phyloP scores from a whole-genome alignment of 2,329 filamentous ascomycete genomes.

The Exophiala alcalophila region DNA sequence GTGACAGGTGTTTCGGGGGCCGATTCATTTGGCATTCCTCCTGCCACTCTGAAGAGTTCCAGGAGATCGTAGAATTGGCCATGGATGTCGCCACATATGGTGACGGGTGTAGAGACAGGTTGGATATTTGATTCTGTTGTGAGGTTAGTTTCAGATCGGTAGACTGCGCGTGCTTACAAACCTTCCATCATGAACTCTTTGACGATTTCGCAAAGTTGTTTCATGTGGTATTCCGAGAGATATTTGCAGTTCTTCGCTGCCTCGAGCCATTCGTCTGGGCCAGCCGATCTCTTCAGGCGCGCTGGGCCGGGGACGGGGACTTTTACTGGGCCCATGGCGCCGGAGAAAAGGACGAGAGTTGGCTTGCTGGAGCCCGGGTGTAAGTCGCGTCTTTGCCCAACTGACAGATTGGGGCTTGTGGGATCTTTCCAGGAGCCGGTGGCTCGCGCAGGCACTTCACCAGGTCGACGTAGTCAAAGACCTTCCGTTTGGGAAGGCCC shows the following conservation, averaged over 20 bases:
- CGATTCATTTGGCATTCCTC: constrained; percentile 88
- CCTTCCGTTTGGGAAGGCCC: constrained; percentile 14
- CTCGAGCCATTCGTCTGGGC: constrained; percentile 92
- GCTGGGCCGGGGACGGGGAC: constrained; percentile 90
- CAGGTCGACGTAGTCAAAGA: constrained; percentile 25
- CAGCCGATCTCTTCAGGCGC: constrained; percentile 75
- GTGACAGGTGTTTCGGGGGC: constrained; percentile 60
- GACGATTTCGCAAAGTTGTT: constrained; percentile 96
- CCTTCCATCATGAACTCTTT: constrained; percentile 99
- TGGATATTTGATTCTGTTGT: constrained; percentile 90
- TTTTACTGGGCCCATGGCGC: constrained; percentile 26
- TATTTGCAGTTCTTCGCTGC: constrained; percentile 97
- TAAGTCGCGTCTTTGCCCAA: constrained; percentile 12
- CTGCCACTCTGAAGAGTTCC: constrained; percentile 93
- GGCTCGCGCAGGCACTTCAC: constrained; percentile 19
- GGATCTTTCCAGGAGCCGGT: constrained; percentile 15
- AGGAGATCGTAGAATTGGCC: constrained; percentile 98
- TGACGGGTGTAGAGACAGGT: constrained; percentile 93
- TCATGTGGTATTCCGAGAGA: constrained; percentile 94
- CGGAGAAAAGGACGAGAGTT: constrained; percentile 12
- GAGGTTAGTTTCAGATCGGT: constrained; percentile 10
- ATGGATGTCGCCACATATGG: constrained; percentile 96
- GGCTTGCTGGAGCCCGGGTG: constrained; percentile 33
- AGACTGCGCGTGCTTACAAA: constrained; percentile 40
- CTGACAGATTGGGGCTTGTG: constrained; percentile 18